Percentiles rank a stretch among this genome's conserved stretches.
These are phyloP conservation scores for Cystobasidium onofrii DNA, from an alignment of 768 basidiomycete species.

Conservation along the genomic window DNA sequence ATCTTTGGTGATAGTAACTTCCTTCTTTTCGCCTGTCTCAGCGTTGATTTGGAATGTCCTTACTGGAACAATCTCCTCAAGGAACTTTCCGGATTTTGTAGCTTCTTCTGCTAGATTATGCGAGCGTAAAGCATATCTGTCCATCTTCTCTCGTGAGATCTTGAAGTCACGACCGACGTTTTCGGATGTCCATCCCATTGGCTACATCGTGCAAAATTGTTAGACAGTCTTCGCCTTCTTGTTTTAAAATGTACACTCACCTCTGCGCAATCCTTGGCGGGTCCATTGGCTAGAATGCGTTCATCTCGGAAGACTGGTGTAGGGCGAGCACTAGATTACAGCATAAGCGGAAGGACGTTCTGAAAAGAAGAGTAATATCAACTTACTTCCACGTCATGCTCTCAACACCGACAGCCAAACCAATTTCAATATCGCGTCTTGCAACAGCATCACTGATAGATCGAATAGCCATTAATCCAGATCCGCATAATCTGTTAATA, in stretches of 20 bases:
- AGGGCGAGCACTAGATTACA: slow-evolving; percentile 15
- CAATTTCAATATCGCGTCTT: slow-evolving; percentile 69
- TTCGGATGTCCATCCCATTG: slow-evolving; percentile 75
- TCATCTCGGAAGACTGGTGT: slow-evolving; percentile 30
- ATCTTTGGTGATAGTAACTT: slow-evolving; percentile 63
- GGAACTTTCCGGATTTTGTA: slow-evolving; percentile 71
- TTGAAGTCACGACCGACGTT: slow-evolving; percentile 73
- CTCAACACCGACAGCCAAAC: slow-evolving; percentile 79
- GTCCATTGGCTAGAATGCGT: slow-evolving; percentile 7
- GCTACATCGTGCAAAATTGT: background rate
- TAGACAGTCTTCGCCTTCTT: background rate
- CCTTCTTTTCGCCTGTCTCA: slow-evolving; percentile 39
- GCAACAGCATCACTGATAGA: slow-evolving; percentile 72
- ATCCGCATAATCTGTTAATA: slow-evolving; percentile 83
- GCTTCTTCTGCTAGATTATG: slow-evolving; percentile 77
- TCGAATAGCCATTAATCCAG: slow-evolving; percentile 70
- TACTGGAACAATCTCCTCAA: slow-evolving; percentile 60
- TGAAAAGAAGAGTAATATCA: background rate
- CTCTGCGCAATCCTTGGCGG: slow-evolving; percentile 31
- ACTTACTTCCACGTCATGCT: slow-evolving; percentile 61
- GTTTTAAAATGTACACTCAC: background rate
- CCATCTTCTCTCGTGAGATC: slow-evolving; percentile 66
- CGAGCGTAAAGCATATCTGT: slow-evolving; percentile 71
- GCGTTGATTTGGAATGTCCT: slow-evolving; percentile 68
- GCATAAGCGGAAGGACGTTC: background rate